phyloP scores from a whole-genome alignment of 495 filamentous ascomycete genomes.

The Aspergillus carlsbadensis region DNA sequence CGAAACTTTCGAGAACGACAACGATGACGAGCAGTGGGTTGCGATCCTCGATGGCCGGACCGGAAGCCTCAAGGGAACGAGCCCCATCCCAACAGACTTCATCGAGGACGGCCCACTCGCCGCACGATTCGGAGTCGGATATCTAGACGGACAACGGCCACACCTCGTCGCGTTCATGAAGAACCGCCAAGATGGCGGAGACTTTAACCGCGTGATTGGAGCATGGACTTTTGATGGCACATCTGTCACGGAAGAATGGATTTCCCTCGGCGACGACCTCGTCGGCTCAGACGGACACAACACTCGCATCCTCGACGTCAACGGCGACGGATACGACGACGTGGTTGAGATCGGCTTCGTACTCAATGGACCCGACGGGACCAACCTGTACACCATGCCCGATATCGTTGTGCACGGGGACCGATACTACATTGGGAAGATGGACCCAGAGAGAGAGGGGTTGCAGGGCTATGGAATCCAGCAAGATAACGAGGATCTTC shows the following conservation, averaged over 20 bases:
- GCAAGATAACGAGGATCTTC: background rate
- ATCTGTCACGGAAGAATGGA: background rate
- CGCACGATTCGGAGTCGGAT: constrained; percentile 3
- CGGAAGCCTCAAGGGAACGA: background rate
- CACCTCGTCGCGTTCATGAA: constrained; percentile 6
- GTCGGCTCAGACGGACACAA: constrained; percentile 8
- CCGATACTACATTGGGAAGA: constrained; percentile 3
- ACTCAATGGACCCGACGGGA: constrained; percentile 3
- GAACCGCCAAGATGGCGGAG: background rate
- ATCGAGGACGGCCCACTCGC: constrained; percentile 8
- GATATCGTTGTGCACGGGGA: constrained; percentile 2
- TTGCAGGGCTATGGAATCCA: constrained; percentile 9
- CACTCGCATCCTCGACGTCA: constrained; percentile 9
- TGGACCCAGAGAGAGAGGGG: constrained; percentile 5
- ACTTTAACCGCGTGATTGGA: background rate
- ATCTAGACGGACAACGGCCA: constrained; percentile 4
- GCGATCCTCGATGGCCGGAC: constrained; percentile 1
- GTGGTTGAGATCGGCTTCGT: constrained; percentile 10
- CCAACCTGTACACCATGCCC: background rate
- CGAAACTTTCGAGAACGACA: background rate
- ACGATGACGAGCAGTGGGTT: constrained; percentile 7
- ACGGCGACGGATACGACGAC: constrained; percentile 10
- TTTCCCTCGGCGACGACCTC: background rate
- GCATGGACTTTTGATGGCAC: background rate
- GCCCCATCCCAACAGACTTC: constrained; percentile 1